phyloP scores from a whole-genome alignment of 1,284 basidiomycete genomes.

The Abortiporus biennis region DNA sequence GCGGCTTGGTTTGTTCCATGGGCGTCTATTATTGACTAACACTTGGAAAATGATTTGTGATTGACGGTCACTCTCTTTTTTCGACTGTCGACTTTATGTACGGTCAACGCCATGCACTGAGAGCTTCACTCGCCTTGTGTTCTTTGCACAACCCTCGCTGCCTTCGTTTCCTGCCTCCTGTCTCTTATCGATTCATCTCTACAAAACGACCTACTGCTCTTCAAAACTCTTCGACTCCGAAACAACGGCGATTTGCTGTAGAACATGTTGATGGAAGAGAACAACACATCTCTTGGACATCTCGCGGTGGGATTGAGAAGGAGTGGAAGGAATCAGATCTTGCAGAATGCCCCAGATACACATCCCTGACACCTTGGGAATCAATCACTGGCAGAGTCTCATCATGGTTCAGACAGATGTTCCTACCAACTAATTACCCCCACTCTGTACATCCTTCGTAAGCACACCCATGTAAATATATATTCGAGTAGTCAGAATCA shows the following conservation, averaged over 20 bases:
- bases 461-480: conserved; percentile 9
- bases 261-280: conserved; percentile 24
- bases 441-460: conserved; percentile 27
- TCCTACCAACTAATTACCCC: conserved; percentile 27
- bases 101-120: too few species aligned
- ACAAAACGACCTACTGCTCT: not conserved
- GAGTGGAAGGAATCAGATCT: conserved; percentile 20
- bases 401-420: conserved; percentile 26
- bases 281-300: conserved; percentile 23
- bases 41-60: too few species aligned
- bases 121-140: too few species aligned
- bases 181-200: not conserved
- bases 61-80: too few species aligned
- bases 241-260: conserved; percentile 19
- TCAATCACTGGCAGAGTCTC: conserved; percentile 17
- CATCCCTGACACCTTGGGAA: conserved; percentile 10
- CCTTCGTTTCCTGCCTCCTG: too few species aligned
- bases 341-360: conserved; percentile 9
- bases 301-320: conserved; percentile 17
- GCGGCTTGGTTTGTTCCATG: too few species aligned
- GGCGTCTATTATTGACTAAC: too few species aligned
- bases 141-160: too few species aligned
- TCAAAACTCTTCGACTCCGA: not conserved
- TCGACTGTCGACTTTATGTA: too few species aligned
- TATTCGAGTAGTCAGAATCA: not conserved